These are phyloP conservation scores for Phylloporus sp. DNA, from an alignment of 768 basidiomycete genomes.

Conservation along the genomic window DNA sequence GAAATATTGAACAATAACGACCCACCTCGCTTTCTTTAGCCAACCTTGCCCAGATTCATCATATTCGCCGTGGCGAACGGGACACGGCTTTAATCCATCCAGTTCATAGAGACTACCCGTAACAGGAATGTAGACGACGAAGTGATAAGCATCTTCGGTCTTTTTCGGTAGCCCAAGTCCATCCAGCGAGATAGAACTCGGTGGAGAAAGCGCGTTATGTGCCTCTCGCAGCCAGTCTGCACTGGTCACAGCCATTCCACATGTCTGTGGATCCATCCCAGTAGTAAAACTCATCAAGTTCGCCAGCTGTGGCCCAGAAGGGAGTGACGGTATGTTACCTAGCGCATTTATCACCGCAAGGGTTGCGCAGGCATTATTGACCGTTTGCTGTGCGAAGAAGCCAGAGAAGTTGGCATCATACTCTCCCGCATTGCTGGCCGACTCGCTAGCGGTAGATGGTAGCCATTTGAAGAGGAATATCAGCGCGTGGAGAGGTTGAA, in stretches of 20 bases:
- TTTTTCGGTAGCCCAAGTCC: conserved; percentile 69
- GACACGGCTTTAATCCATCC: conserved; percentile 79
- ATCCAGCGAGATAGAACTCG: conserved; percentile 82
- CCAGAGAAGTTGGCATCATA: conserved; percentile 77
- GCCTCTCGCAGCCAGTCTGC: conserved; percentile 77
- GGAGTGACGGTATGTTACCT: conserved; percentile 69
- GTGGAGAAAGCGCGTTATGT: conserved; percentile 92
- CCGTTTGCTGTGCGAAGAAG: conserved; percentile 91
- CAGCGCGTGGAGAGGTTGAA: conserved; percentile 84
- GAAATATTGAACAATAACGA: conserved; percentile 5
- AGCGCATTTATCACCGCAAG: conserved; percentile 90
- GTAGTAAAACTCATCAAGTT: conserved; percentile 74
- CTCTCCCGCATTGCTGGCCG: conserved; percentile 43
- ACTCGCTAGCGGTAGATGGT: conserved; percentile 43
- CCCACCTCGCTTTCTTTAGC: conserved; percentile 73
- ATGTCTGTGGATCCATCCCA: conserved; percentile 85
- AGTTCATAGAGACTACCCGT: conserved; percentile 87
- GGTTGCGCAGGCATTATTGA: conserved; percentile 97
- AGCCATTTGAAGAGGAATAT: conserved; percentile 98
- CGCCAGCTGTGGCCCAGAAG: conserved; percentile 61
- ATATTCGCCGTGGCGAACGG: conserved; percentile 78
- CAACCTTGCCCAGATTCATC: conserved; percentile 74
- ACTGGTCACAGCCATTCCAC: conserved; percentile 77
- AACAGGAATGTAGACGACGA: conserved; percentile 87
- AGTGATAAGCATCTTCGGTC: conserved; percentile 90